phyloP scores from a whole-genome alignment of 257 asterid genomes.

The Jacaranda mimosifolia region DNA sequence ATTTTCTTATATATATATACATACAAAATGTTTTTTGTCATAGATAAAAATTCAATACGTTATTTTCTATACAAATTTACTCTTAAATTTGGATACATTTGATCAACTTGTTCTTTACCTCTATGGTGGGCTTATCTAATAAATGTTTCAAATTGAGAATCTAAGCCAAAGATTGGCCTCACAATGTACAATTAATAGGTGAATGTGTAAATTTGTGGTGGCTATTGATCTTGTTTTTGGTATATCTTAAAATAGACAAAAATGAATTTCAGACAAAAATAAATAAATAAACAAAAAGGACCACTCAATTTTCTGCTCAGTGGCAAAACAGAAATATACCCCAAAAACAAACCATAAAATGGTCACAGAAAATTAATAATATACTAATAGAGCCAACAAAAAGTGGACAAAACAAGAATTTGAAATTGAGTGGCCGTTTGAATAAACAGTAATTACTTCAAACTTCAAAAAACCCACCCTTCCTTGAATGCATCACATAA shows the following conservation, averaged over 20 bases:
- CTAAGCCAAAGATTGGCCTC: conserved; percentile 23
- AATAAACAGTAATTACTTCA: conserved; percentile 48
- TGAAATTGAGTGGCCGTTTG: conserved; percentile 83
- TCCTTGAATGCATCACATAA: conserved; percentile 44
- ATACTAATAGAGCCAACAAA: conserved; percentile 7
- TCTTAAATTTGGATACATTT: neutral
- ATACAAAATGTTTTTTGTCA: neutral
- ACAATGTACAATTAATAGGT: neutral
- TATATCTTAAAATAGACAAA: neutral
- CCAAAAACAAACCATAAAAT: conserved; percentile 21
- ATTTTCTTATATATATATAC: neutral
- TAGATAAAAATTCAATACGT: neutral
- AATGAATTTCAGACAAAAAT: neutral
- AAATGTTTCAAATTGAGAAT: neutral
- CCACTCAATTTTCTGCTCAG: neutral
- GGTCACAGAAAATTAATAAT: neutral
- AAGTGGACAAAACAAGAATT: conserved; percentile 50
- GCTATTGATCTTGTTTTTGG: neutral
- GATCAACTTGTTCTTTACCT: neutral
- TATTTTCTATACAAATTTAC: neutral
- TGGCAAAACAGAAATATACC: conserved; percentile 42
- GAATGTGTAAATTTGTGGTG: conserved; percentile 25
- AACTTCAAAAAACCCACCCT: conserved; percentile 52
- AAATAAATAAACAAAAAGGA: neutral
- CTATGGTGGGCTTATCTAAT: neutral